These are phyloP conservation scores for Coniosporium tulheliwenetii DNA, from an alignment of 2,329 filamentous ascomycete genomes.

Conservation along the genomic window DNA sequence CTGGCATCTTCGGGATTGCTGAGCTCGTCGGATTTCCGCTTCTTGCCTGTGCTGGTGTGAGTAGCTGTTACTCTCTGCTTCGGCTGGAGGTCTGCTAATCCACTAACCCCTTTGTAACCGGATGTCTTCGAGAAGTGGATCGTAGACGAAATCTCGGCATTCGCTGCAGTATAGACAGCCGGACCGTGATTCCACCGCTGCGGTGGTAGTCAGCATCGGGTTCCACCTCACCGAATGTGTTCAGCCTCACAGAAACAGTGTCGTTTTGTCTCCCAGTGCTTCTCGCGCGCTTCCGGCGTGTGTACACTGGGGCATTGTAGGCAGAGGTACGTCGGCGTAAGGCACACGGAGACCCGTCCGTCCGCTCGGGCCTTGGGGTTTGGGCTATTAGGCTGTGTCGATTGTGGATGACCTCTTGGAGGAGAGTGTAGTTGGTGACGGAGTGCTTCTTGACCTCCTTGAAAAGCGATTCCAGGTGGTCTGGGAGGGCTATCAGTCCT, in stretches of 20 bases:
- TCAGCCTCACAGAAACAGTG: constrained; percentile 54
- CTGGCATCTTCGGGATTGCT: constrained; percentile 52
- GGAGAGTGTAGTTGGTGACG: constrained; percentile 55
- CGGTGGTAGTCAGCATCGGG: background rate
- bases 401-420: constrained; percentile 57
- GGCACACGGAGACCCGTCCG: constrained; percentile 1
- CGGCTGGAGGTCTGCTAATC: background rate
- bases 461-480: constrained; percentile 56
- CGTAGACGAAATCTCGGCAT: constrained; percentile 71
- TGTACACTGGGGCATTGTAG: constrained; percentile 58
- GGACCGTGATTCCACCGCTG: constrained; percentile 63
- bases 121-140: constrained; percentile 63
- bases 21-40: constrained; percentile 61
- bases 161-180: constrained; percentile 67
- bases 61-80: constrained; percentile 4
- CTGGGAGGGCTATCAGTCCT: constrained; percentile 24
- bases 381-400: constrained; percentile 47
- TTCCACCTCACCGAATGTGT: background rate
- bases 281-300: constrained; percentile 46
- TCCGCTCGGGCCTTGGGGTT: constrained; percentile 20
- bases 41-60: constrained; percentile 35
- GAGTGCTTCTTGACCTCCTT: constrained; percentile 53
- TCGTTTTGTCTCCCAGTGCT: constrained; percentile 52
- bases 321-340: constrained; percentile 41
- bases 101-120: constrained; percentile 48